Percentiles rank a stretch among this genome's conserved stretches.
These are phyloP conservation scores for Pyrus communis DNA, from an alignment of 306 rosid genomes.

Conservation along the genomic window DNA sequence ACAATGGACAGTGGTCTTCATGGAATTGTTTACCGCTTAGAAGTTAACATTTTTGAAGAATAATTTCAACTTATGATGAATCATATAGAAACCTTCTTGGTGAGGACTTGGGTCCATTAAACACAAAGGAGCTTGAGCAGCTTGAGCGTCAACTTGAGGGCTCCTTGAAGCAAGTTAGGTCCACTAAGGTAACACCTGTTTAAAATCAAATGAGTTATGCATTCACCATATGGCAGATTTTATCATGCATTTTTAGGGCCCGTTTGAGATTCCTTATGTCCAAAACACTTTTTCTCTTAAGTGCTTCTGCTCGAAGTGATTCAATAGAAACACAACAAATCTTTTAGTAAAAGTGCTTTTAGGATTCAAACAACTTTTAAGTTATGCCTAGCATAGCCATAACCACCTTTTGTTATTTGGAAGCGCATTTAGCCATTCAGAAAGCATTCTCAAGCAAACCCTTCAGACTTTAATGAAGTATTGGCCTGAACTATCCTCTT, in stretches of 20 bases:
- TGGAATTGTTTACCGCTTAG: not conserved
- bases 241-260: too few species aligned
- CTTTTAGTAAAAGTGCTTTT: too few species aligned
- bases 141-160: constrained; percentile 88
- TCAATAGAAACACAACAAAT: too few species aligned
- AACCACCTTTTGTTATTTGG: too few species aligned
- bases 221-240: not conserved
- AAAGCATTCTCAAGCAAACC: too few species aligned
- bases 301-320: too few species aligned
- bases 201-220: not conserved
- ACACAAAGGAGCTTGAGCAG: constrained; percentile 88
- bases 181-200: constrained; percentile 55
- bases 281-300: too few species aligned
- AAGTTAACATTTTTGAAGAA: not conserved
- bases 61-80: not conserved
- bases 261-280: not conserved
- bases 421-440: too few species aligned
- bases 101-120: constrained; percentile 84
- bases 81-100: constrained; percentile 79
- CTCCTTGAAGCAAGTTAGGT: constrained; percentile 81
- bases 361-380: too few species aligned
- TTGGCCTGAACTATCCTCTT: not conserved
- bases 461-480: not conserved
- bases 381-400: too few species aligned
- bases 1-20: not conserved